Conservation (phyloP, 345 rosid genomes). For the Camelina neglecta region DNA sequence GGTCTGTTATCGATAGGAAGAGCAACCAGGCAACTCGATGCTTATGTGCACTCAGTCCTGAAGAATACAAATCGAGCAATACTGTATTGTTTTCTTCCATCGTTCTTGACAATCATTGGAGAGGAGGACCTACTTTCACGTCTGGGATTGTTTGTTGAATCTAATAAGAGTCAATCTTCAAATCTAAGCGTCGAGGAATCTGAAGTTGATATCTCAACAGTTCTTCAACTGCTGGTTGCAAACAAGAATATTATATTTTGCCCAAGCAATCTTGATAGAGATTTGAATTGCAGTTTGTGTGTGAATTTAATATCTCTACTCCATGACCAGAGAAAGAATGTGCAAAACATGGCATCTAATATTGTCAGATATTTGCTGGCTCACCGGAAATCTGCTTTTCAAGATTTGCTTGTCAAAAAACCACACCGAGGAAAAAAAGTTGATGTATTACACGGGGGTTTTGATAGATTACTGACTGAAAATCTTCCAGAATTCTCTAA, state of each 20-base stretch:
- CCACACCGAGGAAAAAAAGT: slow-evolving; percentile 71
- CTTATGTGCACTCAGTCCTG: slow-evolving; percentile 78
- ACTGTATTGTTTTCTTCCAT: slow-evolving; percentile 83
- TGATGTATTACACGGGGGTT: slow-evolving; percentile 84
- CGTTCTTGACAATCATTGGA: slow-evolving; percentile 76
- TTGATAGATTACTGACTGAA: slow-evolving; percentile 81
- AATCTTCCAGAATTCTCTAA: slow-evolving; percentile 67
- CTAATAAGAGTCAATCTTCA: slow-evolving; percentile 52
- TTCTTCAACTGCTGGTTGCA: slow-evolving; percentile 84
- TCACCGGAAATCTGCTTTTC: slow-evolving; percentile 77
- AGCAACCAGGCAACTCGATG: slow-evolving; percentile 81
- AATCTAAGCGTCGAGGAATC: slow-evolving; percentile 59
- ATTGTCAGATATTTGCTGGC: slow-evolving; percentile 73
- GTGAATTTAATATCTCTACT: slow-evolving; percentile 81
- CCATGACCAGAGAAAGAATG: slow-evolving; percentile 71
- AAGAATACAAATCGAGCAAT: slow-evolving; percentile 86
- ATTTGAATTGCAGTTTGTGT: slow-evolving; percentile 86
- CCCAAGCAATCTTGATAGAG: slow-evolving; percentile 88
- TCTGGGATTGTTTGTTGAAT: slow-evolving; percentile 67
- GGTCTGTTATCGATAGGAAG: slow-evolving; percentile 77
- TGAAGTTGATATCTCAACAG: slow-evolving; percentile 67
- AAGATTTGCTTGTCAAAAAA: slow-evolving; percentile 82
- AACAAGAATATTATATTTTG: slow-evolving; percentile 81
- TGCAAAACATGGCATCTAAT: slow-evolving; percentile 77
- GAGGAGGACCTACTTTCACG: slow-evolving; percentile 77